phyloP scores from a whole-genome alignment of 208 protist genomes.

The Trypanosoma lewisi region DNA sequence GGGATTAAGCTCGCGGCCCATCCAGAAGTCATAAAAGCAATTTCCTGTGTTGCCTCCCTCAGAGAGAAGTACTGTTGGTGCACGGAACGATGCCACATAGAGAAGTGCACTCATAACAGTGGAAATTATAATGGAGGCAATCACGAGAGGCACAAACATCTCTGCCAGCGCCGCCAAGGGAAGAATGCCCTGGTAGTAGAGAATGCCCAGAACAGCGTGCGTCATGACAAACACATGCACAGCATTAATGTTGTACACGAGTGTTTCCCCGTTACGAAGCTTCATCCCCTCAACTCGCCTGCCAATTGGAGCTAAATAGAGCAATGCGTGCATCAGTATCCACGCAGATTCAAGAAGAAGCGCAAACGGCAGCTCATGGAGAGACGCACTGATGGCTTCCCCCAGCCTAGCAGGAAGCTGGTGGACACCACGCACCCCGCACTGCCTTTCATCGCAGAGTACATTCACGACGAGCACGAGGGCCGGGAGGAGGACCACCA shows the following conservation, averaged over 20 bases:
- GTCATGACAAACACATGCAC: constrained; percentile 71
- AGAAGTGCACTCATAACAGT: constrained; percentile 59
- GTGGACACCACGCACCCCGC: constrained; percentile 21
- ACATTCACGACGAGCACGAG: constrained; percentile 64
- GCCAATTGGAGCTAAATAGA: constrained; percentile 71
- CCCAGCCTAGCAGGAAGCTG: constrained; percentile 21
- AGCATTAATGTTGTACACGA: constrained; percentile 83
- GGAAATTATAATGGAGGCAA: constrained; percentile 75
- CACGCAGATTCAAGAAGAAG: constrained; percentile 59
- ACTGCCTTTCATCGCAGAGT: constrained; percentile 41
- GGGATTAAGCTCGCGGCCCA: constrained; percentile 95
- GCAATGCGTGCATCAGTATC: constrained; percentile 61
- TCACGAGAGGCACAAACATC: constrained; percentile 59
- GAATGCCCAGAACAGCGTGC: constrained; percentile 42
- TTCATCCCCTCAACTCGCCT: constrained; percentile 48
- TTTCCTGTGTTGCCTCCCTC: constrained; percentile 85
- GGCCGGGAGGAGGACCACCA: constrained; percentile 56
- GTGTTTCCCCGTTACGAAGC: constrained; percentile 61
- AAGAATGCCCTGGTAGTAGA: constrained; percentile 45
- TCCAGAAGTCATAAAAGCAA: constrained; percentile 94
- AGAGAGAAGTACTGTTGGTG: constrained; percentile 54
- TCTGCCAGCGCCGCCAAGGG: constrained; percentile 53
- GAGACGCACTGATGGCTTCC: constrained; percentile 21
- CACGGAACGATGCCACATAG: constrained; percentile 68
- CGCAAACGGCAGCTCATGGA: constrained; percentile 45